Evolutionary conservation across 2,329 filamentous ascomycete species (phyloP), one percentile per base, ranked within the genome.

Genomic region (Cladosporium sp.): DNA sequence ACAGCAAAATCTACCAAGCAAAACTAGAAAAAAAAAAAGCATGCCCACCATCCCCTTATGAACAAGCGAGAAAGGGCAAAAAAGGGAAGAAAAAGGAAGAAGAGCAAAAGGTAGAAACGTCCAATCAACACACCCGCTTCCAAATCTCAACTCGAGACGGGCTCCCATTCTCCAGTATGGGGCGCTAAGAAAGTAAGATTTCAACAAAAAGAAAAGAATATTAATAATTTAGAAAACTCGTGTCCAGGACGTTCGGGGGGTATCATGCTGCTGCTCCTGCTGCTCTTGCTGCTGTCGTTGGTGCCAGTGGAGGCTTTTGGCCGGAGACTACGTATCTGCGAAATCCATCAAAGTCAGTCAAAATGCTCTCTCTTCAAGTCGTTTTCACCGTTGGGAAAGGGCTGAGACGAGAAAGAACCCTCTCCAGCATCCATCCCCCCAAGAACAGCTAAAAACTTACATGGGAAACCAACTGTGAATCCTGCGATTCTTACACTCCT

Each of bases 391-490:
- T 4, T 7, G 36, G 12, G 12, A 18, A 11, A 12, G 5, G 19
- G 15, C 36, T 15, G 4, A 11, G 5, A 12, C n/a, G 30, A 1
- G 7, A 12, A 12, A 5, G 22, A 15, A n/a, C n/a, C n/a, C n/a
- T n/a, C n/a, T n/a, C n/a, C n/a, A n/a, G n/a, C n/a, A n/a, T n/a
- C n/a, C n/a, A n/a, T n/a, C n/a, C n/a, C n/a, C n/a, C n/a, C n/a
- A n/a, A n/a, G n/a, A n/a, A n/a, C n/a, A n/a, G n/a, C n/a, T n/a
- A 20, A 7, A 12, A 3, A 54, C 56, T 56, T 25, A 62, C 55
- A 65, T 54, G 9, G 57, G 60, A 29, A 59, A 57, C 50, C 62
- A 64, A 16, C 49, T 58, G 48, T 64, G 61, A 13, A 61, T 54
- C 11, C 51, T 40, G 27, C 55, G 55, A 47, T 59, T 58, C 51